phyloP scores from a whole-genome alignment of 176 grass and related monocot genomes.

The Tillandsia fasciculata region DNA sequence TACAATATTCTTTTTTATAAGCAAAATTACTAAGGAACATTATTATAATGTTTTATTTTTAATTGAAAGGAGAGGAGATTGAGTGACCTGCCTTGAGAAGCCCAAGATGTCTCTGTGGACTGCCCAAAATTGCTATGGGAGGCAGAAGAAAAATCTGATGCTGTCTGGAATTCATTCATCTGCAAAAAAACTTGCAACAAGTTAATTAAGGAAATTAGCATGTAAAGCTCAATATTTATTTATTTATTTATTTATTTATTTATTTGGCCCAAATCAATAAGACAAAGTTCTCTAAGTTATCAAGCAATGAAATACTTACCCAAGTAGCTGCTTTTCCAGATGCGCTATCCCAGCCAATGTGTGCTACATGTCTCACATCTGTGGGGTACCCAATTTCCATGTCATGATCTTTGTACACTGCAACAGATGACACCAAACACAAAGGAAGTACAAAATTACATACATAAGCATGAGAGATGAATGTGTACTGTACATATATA shows the following conservation, averaged over 20 bases:
- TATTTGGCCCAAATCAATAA: background rate
- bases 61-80: background rate
- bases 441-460: slow-evolving; percentile 1
- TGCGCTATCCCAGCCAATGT: slow-evolving; percentile 66
- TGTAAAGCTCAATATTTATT: too few species aligned
- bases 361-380: slow-evolving; percentile 86
- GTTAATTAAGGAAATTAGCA: background rate
- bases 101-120: slow-evolving; percentile 53
- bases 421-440: background rate
- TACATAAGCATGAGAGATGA: background rate
- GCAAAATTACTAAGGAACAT: background rate
- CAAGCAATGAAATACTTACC: slow-evolving; percentile 45
- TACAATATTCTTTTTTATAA: background rate
- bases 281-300: background rate
- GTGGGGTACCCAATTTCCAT: slow-evolving; percentile 94
- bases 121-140: slow-evolving; percentile 42
- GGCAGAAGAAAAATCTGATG: slow-evolving; percentile 42
- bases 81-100: slow-evolving; percentile 46
- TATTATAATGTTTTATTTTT: too few species aligned
- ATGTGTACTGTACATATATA: background rate
- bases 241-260: background rate
- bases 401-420: slow-evolving; percentile 77
- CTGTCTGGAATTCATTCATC: slow-evolving; percentile 68
- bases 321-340: slow-evolving; percentile 54
- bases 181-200: slow-evolving; percentile 13